Base-by-base conservation (phyloP, 208 protist genomes). In the Phytomonas sp. region DNA sequence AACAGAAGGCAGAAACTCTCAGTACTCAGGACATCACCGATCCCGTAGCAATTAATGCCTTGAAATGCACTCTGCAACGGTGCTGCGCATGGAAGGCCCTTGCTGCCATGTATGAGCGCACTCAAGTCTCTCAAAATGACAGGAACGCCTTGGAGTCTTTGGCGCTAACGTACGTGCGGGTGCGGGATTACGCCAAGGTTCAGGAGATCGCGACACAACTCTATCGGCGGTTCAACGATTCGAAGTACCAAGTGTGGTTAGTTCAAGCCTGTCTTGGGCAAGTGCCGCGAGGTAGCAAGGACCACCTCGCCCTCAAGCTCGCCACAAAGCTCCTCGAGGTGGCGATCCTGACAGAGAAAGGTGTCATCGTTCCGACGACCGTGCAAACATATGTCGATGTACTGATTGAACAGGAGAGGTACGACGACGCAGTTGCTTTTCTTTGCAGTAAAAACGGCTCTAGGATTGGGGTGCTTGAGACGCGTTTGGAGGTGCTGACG, bases 221-320 rank as follows among this genome's bases (percentile, higher is more conserved):
- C 13, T 80, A 89, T 66, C 85, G 84, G 17, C 73, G 79, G 67
- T 83, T 83, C 79, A 80, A 60, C 32, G 77, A 90, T 68, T 74
- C 79, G 31, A 80, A 83, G 34, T 89, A 96, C 73, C 87, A 89
- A 56, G 80, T 91, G 64, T 96, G 91, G 88, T 75, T 84, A 56
- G 84, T 96, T 66, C 85, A 94, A 80, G 83, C 84, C 28, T 88
- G 80, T 68, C 77, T 93, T 34, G 85, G 77, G 8, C 91, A 91
- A 72, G 85, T 94, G 60, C 87, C 87, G n/a, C 64, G 65, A 4
- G 84, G 81, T 67, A 80, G 74, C 68, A 81, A 62, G 29, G 85
- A 92, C 67, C 77, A 92, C 77, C 67, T 92, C 62, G 66, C 88
- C 46, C 76, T 96, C 53, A 90, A 84, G 74, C 66, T 96, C 20